Percentiles rank a stretch among this genome's conserved stretches.
Conservation (phyloP, 139 green algal species). For the Coelastrella sp. region DNA sequence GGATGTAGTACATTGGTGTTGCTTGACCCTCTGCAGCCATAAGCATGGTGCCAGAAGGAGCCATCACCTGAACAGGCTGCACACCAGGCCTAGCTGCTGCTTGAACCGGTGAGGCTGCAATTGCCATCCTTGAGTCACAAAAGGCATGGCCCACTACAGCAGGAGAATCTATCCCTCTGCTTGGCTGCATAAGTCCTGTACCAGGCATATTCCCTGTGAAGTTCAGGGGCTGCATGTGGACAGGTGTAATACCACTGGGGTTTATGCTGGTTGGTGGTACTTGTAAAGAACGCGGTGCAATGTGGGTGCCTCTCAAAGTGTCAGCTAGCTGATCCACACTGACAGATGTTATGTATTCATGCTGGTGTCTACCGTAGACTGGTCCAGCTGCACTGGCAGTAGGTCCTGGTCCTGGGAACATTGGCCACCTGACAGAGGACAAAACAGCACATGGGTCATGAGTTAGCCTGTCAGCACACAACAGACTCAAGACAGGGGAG, state of each 20-base stretch:
- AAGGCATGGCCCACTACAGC: no score
- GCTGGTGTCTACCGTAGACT: no score
- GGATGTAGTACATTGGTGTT: conserved; percentile 6
- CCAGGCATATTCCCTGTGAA: no score
- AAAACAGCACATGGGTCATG: no score
- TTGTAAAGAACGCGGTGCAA: neutral
- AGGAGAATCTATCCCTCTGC: no score
- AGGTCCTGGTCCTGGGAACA: neutral
- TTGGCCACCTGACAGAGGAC: neutral
- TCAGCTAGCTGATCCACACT: conserved; percentile 13
- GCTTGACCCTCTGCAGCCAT: neutral
- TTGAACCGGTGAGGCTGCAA: neutral
- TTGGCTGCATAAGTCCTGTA: no score
- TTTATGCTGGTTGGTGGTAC: no score
- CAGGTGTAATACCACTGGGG: no score
- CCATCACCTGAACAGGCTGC: neutral
- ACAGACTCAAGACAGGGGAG: no score
- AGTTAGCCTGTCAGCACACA: no score
- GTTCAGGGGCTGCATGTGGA: no score
- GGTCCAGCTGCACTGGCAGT: neutral
- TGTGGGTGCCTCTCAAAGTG: neutral
- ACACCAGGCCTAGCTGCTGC: neutral
- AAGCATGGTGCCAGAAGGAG: neutral
- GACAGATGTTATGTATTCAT: neutral
- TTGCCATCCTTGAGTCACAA: no score